Conservation (phyloP, 108 stramenopile species). For the Epipyxis sp. region DNA sequence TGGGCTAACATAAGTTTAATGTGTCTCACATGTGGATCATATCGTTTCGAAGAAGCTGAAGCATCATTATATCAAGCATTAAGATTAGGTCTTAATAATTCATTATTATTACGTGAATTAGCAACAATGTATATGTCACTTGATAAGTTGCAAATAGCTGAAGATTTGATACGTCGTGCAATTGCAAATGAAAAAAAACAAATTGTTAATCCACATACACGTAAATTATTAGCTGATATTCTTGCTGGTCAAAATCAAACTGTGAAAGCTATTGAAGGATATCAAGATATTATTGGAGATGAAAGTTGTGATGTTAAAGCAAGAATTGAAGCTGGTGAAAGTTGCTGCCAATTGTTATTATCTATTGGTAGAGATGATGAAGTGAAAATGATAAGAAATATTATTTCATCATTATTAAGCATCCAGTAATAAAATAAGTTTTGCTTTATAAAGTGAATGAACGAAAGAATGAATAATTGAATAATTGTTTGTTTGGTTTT, state of each 20-base stretch:
- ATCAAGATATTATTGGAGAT: not conserved
- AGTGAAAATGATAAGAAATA: not conserved
- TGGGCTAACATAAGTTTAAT: constrained; percentile 14
- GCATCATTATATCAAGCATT: constrained; percentile 14
- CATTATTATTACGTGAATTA: constrained; percentile 7
- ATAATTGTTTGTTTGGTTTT: too few species aligned
- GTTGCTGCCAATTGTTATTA: not conserved
- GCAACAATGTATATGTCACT: constrained; percentile 5
- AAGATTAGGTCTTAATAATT: not conserved
- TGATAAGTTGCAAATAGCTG: constrained; percentile 27
- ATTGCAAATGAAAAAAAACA: not conserved
- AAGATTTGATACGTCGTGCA: constrained; percentile 24
- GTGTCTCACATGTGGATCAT: not conserved
- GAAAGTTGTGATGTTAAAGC: not conserved
- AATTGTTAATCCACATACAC: constrained; percentile 19
- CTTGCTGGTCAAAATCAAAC: constrained; percentile 21
- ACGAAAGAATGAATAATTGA: too few species aligned
- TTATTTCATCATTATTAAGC: not conserved
- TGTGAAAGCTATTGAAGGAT: constrained; percentile 19
- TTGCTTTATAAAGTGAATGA: too few species aligned
- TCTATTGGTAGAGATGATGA: constrained; percentile 22
- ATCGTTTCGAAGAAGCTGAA: not conserved
- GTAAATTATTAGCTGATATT: constrained; percentile 21
- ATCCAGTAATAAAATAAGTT: too few species aligned
- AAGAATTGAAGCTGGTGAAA: not conserved